These are phyloP conservation scores for Camelina laxa DNA, from an alignment of 345 rosid species.

Conservation along the genomic window DNA sequence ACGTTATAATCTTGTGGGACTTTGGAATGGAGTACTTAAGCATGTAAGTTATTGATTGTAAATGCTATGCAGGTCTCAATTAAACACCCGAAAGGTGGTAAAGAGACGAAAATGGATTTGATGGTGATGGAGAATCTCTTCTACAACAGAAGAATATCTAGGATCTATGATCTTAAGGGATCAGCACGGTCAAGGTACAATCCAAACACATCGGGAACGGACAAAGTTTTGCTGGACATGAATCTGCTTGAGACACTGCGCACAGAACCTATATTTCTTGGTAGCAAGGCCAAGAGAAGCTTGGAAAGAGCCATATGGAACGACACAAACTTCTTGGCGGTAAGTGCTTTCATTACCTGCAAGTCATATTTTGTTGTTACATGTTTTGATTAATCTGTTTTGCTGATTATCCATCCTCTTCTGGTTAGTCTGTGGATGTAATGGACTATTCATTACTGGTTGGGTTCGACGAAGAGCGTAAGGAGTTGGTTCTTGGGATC, in stretches of 20 bases:
- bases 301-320: constrained; percentile 98
- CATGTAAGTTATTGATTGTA: constrained; percentile 5
- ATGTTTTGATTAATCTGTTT: background rate
- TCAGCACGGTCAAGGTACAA: constrained; percentile 84
- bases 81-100: constrained; percentile 83
- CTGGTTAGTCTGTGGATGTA: constrained; percentile 72
- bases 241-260: constrained; percentile 80
- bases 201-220: constrained; percentile 72
- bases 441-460: constrained; percentile 98
- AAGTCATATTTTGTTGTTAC: background rate
- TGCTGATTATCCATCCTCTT: background rate
- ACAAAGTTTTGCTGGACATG: constrained; percentile 84
- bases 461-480: constrained; percentile 86
- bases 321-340: constrained; percentile 89
- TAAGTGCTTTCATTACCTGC: constrained; percentile 47
- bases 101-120: constrained; percentile 89
- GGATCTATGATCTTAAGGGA: constrained; percentile 93
- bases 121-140: constrained; percentile 99
- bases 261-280: constrained; percentile 90
- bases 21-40: constrained; percentile 4
- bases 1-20: constrained; percentile 22
- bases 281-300: constrained; percentile 93
- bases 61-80: constrained; percentile 66
- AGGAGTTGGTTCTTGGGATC: constrained; percentile 92
- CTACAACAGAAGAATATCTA: constrained; percentile 68